These are phyloP conservation scores for Colletotrichum sp. DNA, from an alignment of 2,329 filamentous ascomycete species.

Conservation along the genomic window DNA sequence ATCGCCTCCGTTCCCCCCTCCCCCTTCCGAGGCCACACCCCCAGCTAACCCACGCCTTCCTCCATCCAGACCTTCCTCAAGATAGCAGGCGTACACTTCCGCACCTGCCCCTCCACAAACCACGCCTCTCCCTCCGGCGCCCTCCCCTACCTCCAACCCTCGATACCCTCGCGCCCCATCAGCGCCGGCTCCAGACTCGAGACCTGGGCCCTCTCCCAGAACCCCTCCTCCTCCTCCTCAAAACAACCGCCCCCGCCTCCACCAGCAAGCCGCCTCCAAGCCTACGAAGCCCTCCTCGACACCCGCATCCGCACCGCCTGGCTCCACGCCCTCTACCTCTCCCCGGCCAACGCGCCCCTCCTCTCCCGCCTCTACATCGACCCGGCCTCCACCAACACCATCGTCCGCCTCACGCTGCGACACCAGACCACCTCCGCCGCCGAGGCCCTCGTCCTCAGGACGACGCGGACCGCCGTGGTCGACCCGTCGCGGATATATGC, in stretches of 20 bases:
- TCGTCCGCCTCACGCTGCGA: constrained; percentile 68
- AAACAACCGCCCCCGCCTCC: constrained; percentile 11
- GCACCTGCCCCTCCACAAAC: constrained; percentile 77
- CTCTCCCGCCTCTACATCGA: constrained; percentile 74
- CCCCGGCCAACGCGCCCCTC: constrained; percentile 67
- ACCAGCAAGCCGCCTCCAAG: constrained; percentile 62
- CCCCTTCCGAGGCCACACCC: not conserved
- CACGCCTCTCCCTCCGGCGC: constrained; percentile 89
- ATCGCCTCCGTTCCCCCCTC: not conserved
- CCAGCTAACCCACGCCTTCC: not conserved
- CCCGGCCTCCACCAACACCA: constrained; percentile 59
- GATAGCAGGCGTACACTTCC: constrained; percentile 73
- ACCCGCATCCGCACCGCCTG: constrained; percentile 82
- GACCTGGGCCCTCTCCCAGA: constrained; percentile 65
- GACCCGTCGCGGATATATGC: constrained; percentile 41
- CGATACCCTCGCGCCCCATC: constrained; percentile 47
- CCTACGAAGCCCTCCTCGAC: constrained; percentile 80
- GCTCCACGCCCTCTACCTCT: constrained; percentile 85
- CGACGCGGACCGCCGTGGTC: constrained; percentile 44
- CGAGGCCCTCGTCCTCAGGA: constrained; percentile 72
- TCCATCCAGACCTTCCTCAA: constrained; percentile 75
- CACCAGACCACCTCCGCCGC: constrained; percentile 76
- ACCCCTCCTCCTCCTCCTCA: constrained; percentile 4
- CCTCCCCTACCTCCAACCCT: constrained; percentile 84
- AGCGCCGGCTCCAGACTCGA: constrained; percentile 66